Evolutionary conservation across 768 basidiomycete species (phyloP), one percentile per base, ranked within the genome.

Genomic region (Pulveroboletus sp.): DNA sequence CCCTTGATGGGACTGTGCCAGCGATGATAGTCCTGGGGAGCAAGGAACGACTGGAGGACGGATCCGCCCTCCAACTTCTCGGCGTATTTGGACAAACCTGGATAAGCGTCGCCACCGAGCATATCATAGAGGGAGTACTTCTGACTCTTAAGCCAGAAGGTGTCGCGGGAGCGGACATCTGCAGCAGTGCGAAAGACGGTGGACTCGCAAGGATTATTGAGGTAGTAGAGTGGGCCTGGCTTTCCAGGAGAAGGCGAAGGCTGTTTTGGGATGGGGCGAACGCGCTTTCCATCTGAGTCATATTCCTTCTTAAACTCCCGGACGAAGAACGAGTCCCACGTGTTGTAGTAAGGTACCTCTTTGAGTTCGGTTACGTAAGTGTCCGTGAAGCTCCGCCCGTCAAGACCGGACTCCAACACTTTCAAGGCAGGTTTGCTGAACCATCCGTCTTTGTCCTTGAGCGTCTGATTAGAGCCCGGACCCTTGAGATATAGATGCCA

Each of bases 91-190:
- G 21, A 10, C 27, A 29, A 11, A 9, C 12, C 27, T 29, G 4
- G 4, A 29, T 29, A 2, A 9, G 8, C 12, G 4, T 19, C 19
- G 11, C 50, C 45, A 12, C 71, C 63, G 12, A 84, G 72, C 68
- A 83, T 80, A 57, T 82, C 72, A 16, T 58, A 45, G 43, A 84
- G 75, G 4, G 81, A 82, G 64, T 84, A 84, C 0, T 74, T 71
- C 54, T 82, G 69, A 6, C 67, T 74, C 55, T 84, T 84, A 62
- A 82, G 60, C 80, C 79, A 84, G 63, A 84, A 82, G 20, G 56
- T 58, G 44, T 81, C 79, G 9, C 63, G 57, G 3, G 55, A 56
- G 29, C 76, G 52, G 42, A 80, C 72, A 36, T 75, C 53, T 21
- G 39, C 17, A 65, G 49, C 68, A 62, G n/a, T 43, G 36, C 42